These are phyloP conservation scores for Didymella lethalis DNA, from an alignment of 2,329 filamentous ascomycete genomes.

Conservation along the genomic window DNA sequence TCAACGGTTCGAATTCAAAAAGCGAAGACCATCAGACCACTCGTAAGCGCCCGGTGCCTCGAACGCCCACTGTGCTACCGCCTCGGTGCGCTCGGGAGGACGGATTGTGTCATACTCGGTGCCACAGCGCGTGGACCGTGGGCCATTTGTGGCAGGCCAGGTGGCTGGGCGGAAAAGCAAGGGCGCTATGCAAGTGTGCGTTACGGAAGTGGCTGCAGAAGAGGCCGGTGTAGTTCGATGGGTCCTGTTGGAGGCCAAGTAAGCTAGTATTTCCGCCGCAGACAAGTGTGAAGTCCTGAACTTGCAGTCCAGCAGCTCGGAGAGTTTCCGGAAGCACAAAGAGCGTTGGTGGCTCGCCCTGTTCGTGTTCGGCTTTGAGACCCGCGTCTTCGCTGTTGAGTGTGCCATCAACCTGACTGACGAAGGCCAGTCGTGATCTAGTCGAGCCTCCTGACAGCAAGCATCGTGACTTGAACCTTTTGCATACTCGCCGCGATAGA, in stretches of 20 bases:
- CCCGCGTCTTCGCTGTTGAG: background rate
- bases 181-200: background rate
- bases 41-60: conserved; percentile 1
- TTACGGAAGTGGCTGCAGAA: conserved; percentile 1
- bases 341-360: background rate
- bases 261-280: background rate
- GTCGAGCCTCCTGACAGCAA: background rate
- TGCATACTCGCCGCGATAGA: background rate
- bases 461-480: background rate
- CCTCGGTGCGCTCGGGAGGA: conserved; percentile 1
- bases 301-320: background rate
- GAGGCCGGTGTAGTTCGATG: background rate
- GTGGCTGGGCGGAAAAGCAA: conserved; percentile 2
- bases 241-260: background rate
- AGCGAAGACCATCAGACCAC: background rate
- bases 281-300: background rate
- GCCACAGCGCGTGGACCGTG: conserved; percentile 12
- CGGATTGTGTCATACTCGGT: background rate
- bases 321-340: background rate
- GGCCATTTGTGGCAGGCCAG: background rate
- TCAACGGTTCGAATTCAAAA: background rate
- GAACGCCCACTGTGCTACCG: background rate
- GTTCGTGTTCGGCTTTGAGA: background rate
- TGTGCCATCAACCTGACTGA: background rate
- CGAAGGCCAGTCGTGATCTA: background rate